Percentiles rank a stretch among this genome's conserved stretches.
phyloP scores from a whole-genome alignment of 2,329 filamentous ascomycete genomes.

The Stachybotrys chlorohalonatus region DNA sequence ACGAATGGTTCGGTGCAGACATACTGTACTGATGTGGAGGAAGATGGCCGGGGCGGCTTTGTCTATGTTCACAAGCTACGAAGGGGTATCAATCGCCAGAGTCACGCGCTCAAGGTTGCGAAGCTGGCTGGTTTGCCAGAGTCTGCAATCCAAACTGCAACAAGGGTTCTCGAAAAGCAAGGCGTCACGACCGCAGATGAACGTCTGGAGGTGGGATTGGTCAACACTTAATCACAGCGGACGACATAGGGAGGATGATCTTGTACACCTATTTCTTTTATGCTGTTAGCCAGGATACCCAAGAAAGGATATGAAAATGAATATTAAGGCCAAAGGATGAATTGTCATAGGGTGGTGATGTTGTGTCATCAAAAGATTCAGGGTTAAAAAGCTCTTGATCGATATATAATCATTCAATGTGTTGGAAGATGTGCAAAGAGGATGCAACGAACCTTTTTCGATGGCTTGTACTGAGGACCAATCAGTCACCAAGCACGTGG shows the following conservation, averaged over 20 bases:
- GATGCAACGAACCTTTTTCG: constrained; percentile 37
- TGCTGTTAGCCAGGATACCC: constrained; percentile 30
- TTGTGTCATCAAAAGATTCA: constrained; percentile 50
- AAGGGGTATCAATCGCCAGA: constrained; percentile 73
- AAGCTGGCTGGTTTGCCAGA: constrained; percentile 73
- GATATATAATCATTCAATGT: constrained; percentile 46
- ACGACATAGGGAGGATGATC: neutral
- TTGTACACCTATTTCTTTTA: constrained; percentile 6
- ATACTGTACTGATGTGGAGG: constrained; percentile 85
- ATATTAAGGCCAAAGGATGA: neutral
- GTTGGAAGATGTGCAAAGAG: constrained; percentile 10
- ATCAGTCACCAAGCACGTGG: neutral
- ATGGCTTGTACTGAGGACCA: neutral
- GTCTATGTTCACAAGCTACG: constrained; percentile 78
- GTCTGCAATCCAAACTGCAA: constrained; percentile 60
- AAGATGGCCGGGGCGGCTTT: constrained; percentile 63
- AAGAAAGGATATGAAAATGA: constrained; percentile 9
- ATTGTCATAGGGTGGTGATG: constrained; percentile 47
- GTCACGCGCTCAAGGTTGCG: constrained; percentile 94
- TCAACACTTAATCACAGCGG: neutral
- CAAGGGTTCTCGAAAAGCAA: constrained; percentile 36
- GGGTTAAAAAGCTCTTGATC: constrained; percentile 62
- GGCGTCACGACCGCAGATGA: no score
- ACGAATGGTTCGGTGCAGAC: constrained; percentile 45
- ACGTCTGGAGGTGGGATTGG: constrained; percentile 2